Evolutionary conservation across 225 moss, liverwort and hornwort species (phyloP), one percentile per base, ranked within the genome.

Genomic region (Ulota crispa): DNA sequence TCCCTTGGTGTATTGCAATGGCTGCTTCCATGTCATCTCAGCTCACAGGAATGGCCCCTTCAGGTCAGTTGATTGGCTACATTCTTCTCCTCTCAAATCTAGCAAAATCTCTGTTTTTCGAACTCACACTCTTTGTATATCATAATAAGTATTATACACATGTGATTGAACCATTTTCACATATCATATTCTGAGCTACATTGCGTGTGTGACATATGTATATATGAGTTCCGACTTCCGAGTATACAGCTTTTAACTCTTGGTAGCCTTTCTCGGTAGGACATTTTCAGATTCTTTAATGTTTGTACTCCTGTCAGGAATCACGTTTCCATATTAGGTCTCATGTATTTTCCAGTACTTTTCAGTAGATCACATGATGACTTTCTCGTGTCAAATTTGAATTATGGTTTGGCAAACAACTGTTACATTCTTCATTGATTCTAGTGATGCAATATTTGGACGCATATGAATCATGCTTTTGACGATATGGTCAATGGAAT

Each of bases 11-110:
- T 87, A 85, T 32, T 89, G 87, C 70, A 85, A 85, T 43, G 89
- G 89, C 52, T 85, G 77, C 74, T 89, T 89, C 66, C 80, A 89
- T 63, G 87, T 87, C 18, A 89, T 89, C 27, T 89, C 89, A 45
- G 89, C 89, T 31, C 83, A 87, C 73, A 87, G 66, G 81, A 81
- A 80, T 73, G 89, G 87, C 10, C 87, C 87, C 10, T 89, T 85
- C 64, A 73, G 89, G 78, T 83, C 27, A 67, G 78, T 18, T 9
- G 0, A 34, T 66, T 66, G n/a, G 23, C 53, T 65, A 10, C 19
- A 24, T 12, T 19, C 19, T 1, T 36, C 65, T 50, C 36, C 50
- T 43, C 53, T 24, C 19, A 0, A 24, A 66, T 10, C 16, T 24
- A 24, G 50, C 65, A 50, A 50, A 9, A 32, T 11, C 52, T 34